Conservation (phyloP, 1,139 yeast species). For the Yamadazyma diospyri region DNA sequence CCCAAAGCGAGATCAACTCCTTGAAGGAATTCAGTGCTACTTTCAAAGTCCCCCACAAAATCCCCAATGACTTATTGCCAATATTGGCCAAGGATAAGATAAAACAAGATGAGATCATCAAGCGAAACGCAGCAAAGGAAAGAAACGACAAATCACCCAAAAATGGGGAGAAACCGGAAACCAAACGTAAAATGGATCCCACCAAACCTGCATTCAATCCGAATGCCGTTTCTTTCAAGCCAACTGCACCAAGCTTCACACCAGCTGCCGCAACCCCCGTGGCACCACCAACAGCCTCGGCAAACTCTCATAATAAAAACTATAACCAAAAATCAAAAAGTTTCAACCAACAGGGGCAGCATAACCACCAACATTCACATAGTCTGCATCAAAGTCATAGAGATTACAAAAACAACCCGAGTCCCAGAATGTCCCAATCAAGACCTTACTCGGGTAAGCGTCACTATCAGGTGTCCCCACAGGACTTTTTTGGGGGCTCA, state of each 20-base stretch:
- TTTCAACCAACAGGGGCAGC: slow-evolving; percentile 9
- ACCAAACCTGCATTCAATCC: slow-evolving; percentile 63
- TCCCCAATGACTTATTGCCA: slow-evolving; percentile 76
- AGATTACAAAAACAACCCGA: slow-evolving; percentile 23
- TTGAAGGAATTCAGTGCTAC: slow-evolving; percentile 78
- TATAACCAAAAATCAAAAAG: slow-evolving; percentile 5
- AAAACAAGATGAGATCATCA: slow-evolving; percentile 59
- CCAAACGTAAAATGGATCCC: slow-evolving; percentile 50
- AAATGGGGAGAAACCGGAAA: slow-evolving; percentile 11
- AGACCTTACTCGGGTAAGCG: slow-evolving; percentile 36
- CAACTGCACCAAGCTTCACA: slow-evolving; percentile 28
- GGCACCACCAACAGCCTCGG: slow-evolving; percentile 14
- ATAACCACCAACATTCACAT: slow-evolving; percentile 5
- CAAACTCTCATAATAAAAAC: slow-evolving; percentile 20
- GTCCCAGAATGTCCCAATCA: slow-evolving; percentile 32
- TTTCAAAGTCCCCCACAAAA: slow-evolving; percentile 71
- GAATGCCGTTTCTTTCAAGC: slow-evolving; percentile 68
- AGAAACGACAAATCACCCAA: slow-evolving; percentile 7
- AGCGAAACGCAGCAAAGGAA: slow-evolving; percentile 18
- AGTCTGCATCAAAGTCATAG: neutral
- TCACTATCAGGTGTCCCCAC: slow-evolving; percentile 41
- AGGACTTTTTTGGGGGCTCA: slow-evolving; percentile 48
- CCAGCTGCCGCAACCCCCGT: slow-evolving; percentile 2
- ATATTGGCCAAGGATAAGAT: slow-evolving; percentile 65
- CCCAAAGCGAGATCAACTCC: slow-evolving; percentile 73